Base-by-base conservation (phyloP, 2,329 filamentous ascomycete genomes). In the Monosporascus sp. region DNA sequence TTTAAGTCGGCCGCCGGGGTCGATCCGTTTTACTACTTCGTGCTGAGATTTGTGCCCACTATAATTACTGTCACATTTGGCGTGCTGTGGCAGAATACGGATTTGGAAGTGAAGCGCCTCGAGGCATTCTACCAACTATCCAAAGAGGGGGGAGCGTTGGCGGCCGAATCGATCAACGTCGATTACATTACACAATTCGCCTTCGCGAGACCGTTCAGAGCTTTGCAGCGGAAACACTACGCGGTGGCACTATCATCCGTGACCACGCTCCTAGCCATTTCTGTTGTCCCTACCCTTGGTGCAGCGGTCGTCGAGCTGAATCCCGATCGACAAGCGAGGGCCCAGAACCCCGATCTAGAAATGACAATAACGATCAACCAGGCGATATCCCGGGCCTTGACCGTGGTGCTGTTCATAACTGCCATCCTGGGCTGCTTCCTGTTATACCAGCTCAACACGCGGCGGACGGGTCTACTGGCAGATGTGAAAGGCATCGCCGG, bases 401-500 rank as follows among this genome's bases (percentile, higher is more conserved):
- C 82, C 0, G 71, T 67, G 0, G 77, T 78, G 0, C 70, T 89
- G 2, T 57, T 78, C 5, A 58, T 86, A 22, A 82, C 87, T 44
- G 84, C 85, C 3, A 59, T 79, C 1, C 74, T 82, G 38, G 85
- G 84, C 0, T 73, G 74, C 35, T 65, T 79, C 3, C 72, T 90
- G 4, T 76, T 88, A 44, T 82, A 78, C 59, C 77, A 84, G 55
- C 78, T 89, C 44, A 79, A 81, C 52, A 75, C 75, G 17, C 76
- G 87, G 22, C 82, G 80, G 40, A 87, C 85, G 3, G 87, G 87
- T 0, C 73, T 91, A 17, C 68, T 84, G 3, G 81, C 81, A 6
- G 85, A 90, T 63, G 86, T 88, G 7, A 84, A 83, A 59, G 87
- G 87, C 6, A 88, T 91, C 50, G 86, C 87, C 2, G 87, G 87